Conservation (phyloP, 2,329 filamentous ascomycete genomes). For the Colletotrichum trifolii region DNA sequence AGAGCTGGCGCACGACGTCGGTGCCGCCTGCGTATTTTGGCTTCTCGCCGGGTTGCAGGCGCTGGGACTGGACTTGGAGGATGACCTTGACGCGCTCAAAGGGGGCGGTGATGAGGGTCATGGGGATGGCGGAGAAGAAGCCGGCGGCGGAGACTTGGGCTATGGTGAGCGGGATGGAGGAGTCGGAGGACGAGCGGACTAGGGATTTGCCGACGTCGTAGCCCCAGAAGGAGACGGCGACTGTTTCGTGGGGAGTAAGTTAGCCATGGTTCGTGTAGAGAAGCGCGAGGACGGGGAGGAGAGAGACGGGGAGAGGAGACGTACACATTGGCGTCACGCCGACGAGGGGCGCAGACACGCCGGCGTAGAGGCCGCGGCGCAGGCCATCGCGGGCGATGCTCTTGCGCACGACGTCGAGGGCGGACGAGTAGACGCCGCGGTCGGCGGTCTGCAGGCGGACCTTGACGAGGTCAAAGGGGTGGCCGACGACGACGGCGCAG, state of each 20-base stretch:
- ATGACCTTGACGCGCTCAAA: constrained; percentile 99
- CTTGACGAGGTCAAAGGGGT: constrained; percentile 98
- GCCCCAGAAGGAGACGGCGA: constrained; percentile 81
- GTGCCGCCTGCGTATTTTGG: constrained; percentile 88
- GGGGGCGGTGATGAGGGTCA: constrained; percentile 97
- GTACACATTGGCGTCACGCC: constrained; percentile 99
- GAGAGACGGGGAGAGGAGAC: constrained; percentile 50
- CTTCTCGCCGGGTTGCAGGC: constrained; percentile 89
- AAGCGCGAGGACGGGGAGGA: neutral
- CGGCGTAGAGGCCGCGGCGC: constrained; percentile 87
- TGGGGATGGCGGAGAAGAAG: constrained; percentile 97
- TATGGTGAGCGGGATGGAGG: constrained; percentile 78
- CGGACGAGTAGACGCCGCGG: constrained; percentile 88
- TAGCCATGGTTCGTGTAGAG: neutral
- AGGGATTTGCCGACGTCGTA: constrained; percentile 96
- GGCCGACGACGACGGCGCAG: constrained; percentile 92
- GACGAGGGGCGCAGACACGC: constrained; percentile 92
- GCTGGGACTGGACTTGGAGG: constrained; percentile 96
- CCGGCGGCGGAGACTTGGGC: constrained; percentile 90
- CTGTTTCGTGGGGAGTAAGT: constrained; percentile 41
- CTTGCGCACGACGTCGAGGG: constrained; percentile 91
- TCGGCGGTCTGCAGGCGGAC: constrained; percentile 97
- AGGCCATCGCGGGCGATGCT: constrained; percentile 89
- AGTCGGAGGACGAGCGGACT: constrained; percentile 75
- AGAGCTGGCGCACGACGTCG: constrained; percentile 94